These are phyloP conservation scores for Aspergillus niger DNA, from an alignment of 2,329 filamentous ascomycete species.

Conservation along the genomic window DNA sequence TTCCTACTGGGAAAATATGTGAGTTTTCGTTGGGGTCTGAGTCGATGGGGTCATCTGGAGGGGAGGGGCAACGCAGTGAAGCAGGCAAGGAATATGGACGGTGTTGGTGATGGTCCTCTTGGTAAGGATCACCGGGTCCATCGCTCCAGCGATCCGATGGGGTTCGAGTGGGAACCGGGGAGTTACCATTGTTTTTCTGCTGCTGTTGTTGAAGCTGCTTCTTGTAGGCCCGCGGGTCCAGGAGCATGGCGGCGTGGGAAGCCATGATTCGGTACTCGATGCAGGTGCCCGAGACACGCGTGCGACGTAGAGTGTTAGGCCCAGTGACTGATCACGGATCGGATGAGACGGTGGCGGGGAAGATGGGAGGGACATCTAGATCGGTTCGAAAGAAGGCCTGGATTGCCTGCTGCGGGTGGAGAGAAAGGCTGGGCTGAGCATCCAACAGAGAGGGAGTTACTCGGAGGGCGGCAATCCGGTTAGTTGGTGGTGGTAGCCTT, in stretches of 20 bases:
- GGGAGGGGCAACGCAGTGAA: conserved; percentile 17
- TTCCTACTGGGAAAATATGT: conserved; percentile 19
- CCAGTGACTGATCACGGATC: conserved; percentile 2
- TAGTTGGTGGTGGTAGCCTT: no score
- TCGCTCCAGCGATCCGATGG: conserved; percentile 14
- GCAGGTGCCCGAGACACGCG: conserved; percentile 18
- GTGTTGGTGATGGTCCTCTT: conserved; percentile 13
- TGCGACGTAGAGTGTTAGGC: background rate
- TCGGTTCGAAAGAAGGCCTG: background rate
- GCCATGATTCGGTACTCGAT: conserved; percentile 34
- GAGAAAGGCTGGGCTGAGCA: background rate
- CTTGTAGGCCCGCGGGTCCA: conserved; percentile 47
- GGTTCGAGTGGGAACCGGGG: conserved; percentile 13
- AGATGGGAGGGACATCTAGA: background rate
- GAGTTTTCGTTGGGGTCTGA: conserved; percentile 24
- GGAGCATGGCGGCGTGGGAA: conserved; percentile 45
- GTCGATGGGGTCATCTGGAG: conserved; percentile 18
- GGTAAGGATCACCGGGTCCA: conserved; percentile 2
- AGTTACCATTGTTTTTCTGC: conserved; percentile 38
- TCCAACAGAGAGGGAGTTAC: background rate
- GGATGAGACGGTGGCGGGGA: background rate
- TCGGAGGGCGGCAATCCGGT: conserved; percentile 1
- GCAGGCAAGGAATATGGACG: conserved; percentile 17
- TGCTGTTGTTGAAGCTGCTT: conserved; percentile 34
- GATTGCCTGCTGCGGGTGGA: background rate